These are phyloP conservation scores for Termitomyces sp. DNA, from an alignment of 1,284 basidiomycete species.

Conservation along the genomic window DNA sequence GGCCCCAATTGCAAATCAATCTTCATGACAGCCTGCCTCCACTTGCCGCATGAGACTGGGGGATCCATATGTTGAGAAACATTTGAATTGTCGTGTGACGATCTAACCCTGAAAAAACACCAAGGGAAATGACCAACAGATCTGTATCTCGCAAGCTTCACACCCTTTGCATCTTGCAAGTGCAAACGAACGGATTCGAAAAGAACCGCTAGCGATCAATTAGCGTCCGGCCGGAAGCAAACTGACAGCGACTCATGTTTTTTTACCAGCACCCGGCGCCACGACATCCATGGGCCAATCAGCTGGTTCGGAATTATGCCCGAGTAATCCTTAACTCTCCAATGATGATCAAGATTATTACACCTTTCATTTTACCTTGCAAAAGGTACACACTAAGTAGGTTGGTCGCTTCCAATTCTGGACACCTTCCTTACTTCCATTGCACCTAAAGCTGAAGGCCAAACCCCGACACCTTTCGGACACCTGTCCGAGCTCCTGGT, in stretches of 20 bases:
- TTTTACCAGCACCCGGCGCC: neutral
- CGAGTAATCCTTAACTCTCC: neutral
- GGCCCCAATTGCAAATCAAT: neutral
- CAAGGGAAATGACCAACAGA: constrained; percentile 4
- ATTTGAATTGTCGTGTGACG: constrained; percentile 9
- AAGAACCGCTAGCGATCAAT: neutral
- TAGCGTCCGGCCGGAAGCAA: no score
- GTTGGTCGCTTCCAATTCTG: neutral
- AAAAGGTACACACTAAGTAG: neutral
- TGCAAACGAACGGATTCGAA: neutral
- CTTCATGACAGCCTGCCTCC: neutral
- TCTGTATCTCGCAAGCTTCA: constrained; percentile 8
- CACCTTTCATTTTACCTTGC: neutral
- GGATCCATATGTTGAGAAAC: constrained; percentile 3
- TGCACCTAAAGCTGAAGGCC: neutral
- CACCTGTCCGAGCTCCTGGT: constrained; percentile 8
- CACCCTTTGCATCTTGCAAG: neutral
- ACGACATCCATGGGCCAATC: constrained; percentile 7
- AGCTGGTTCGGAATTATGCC: constrained; percentile 2
- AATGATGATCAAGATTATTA: neutral
- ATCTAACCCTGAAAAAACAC: constrained; percentile 9
- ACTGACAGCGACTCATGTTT: neutral
- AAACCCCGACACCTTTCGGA: constrained; percentile 9
- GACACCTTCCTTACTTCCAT: neutral
- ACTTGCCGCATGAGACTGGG: constrained; percentile 9